Conservation (phyloP, 495 filamentous ascomycete genomes). For the Penicillium pancosmium region DNA sequence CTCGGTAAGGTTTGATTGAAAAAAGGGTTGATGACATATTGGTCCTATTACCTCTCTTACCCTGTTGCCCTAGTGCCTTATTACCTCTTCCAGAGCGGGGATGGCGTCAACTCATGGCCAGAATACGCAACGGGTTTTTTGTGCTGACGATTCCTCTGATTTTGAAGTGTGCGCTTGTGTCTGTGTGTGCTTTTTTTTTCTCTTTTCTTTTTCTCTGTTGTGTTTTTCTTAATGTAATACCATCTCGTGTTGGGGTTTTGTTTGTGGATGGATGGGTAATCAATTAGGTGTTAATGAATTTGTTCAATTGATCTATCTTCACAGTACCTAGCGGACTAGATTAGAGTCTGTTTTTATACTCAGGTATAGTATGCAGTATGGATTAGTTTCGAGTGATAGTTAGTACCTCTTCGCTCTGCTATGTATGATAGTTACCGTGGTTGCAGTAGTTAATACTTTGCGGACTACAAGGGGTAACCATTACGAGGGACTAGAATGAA, state of each 20-base stretch:
- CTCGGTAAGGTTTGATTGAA: neutral
- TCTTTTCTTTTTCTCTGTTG: conserved; percentile 14
- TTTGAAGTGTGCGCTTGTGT: neutral
- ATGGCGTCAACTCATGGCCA: conserved; percentile 4
- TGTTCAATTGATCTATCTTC: conserved; percentile 6
- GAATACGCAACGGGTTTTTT: conserved; percentile 9
- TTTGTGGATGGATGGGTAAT: conserved; percentile 19
- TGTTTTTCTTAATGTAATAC: conserved; percentile 42
- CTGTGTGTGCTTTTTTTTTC: conserved; percentile 9
- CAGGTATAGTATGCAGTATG: too few relatives aligned
- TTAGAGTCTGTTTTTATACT: too few relatives aligned
- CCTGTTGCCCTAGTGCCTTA: neutral
- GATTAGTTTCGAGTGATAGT: too few relatives aligned
- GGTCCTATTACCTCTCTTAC: neutral
- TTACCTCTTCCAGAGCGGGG: conserved; percentile 4
- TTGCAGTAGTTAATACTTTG: too few relatives aligned
- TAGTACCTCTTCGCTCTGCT: too few relatives aligned
- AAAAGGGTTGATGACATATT: too few relatives aligned
- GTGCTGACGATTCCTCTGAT: neutral
- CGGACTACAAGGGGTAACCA: neutral
- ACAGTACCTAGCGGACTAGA: too few relatives aligned
- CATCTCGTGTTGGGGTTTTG: conserved; percentile 34
- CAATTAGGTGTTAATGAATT: conserved; percentile 24
- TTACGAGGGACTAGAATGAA: conserved; percentile 1
- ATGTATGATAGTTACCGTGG: too few relatives aligned